Conservation (phyloP, 2,329 filamentous ascomycete genomes). For the Sarocladium kiliense region DNA sequence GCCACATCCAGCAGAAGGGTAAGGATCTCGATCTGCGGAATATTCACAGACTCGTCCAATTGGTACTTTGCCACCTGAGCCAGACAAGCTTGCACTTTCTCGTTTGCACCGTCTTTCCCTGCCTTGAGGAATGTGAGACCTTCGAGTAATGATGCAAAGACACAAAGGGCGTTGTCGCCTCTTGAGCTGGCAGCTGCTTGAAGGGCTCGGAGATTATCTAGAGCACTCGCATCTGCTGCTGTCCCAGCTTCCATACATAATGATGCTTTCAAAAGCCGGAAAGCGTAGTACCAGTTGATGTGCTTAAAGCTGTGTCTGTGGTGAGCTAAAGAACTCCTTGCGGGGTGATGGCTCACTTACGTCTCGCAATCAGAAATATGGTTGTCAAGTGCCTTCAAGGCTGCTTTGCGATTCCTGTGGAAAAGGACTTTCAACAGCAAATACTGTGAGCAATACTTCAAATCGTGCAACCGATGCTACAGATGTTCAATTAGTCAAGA, state of each 20-base stretch:
- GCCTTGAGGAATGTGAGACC: conserved; percentile 64
- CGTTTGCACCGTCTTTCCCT: conserved; percentile 59
- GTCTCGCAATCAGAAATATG: conserved; percentile 64
- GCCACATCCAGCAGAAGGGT: conserved; percentile 65
- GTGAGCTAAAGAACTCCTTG: conserved; percentile 12
- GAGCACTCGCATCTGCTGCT: conserved; percentile 55
- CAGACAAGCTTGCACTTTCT: conserved; percentile 66
- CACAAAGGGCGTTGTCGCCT: conserved; percentile 59
- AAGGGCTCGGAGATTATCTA: conserved; percentile 66
- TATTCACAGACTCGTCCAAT: conserved; percentile 54
- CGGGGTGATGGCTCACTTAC: conserved; percentile 31
- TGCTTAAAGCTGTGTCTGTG: conserved; percentile 52
- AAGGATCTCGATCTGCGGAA: conserved; percentile 63
- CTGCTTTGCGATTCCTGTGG: conserved; percentile 65
- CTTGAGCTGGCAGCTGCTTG: conserved; percentile 52
- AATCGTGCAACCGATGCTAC: conserved; percentile 43
- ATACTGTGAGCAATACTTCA: conserved; percentile 76
- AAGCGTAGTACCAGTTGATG: conserved; percentile 69
- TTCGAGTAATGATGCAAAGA: conserved; percentile 63
- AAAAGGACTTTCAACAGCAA: conserved; percentile 65
- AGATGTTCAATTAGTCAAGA: conserved; percentile 20
- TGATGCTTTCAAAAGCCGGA: conserved; percentile 67
- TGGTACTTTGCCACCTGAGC: conserved; percentile 71
- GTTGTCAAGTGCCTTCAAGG: conserved; percentile 65
- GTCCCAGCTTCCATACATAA: conserved; percentile 59